Base-by-base conservation (phyloP, 495 filamentous ascomycete genomes). In the Penicillium alfredii region DNA sequence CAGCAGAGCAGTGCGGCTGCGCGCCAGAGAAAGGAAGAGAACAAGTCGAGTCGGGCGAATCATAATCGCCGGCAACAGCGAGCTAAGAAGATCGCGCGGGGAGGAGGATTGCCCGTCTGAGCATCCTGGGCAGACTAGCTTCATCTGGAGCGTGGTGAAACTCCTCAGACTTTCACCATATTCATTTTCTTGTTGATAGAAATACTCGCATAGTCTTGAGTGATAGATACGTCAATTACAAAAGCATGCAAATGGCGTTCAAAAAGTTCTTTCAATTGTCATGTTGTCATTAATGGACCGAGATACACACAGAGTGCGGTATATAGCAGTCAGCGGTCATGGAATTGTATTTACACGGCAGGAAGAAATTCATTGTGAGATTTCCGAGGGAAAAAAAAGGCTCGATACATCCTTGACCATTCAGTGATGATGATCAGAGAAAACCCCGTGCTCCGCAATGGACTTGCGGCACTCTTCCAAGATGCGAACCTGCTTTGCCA, bases 401-500 rank as follows among this genome's bases (percentile, higher is more conserved):
- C 20, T 35, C 37, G 40, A 12, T 45, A 25, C 13, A 30, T 19
- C 11, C 10, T 22, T 25, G 12, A 27, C 17, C 4, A 5, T 21
- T 44, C 51, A 58, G 40, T 63, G 51, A 33, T 65, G 56, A 34
- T 65, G 56, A 35, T 59, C 45, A 1, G 60, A 51, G 15, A 63
- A 61, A 26, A 63, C 55, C 21, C 67, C 62, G 29, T 62, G 55
- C 18, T 63, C 39, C n/a, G 63, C 63, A 42, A 73, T 61, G 8
- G 71, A 71, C 47, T 74, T 78, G 60, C 92, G 82, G 53, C 92
- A 97, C 58, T 90, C 86, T 11, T 86, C 82, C 40, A 98, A 58
- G 32, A 98, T 86, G 17, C 78, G 74, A 21, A 88, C 84, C 53
- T 97, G 92, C 53, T 84, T 82, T 7, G 82, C 82, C 16, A 98